These are phyloP conservation scores for Didymella pinodella DNA, from an alignment of 2,329 filamentous ascomycete species.

Conservation along the genomic window DNA sequence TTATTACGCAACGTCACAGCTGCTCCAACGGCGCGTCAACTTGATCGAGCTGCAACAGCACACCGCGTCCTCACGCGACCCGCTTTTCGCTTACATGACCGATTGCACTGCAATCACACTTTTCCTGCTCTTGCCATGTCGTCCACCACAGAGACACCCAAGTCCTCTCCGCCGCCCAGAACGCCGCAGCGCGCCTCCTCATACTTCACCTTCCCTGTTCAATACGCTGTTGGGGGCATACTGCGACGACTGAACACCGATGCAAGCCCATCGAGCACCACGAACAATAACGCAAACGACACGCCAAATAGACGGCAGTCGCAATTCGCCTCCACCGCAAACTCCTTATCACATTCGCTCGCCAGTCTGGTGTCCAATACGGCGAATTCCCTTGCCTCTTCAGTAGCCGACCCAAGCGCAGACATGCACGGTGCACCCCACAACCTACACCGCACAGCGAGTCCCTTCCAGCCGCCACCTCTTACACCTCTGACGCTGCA, in stretches of 20 bases:
- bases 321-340: constrained; percentile 34
- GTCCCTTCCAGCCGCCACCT: constrained; percentile 86
- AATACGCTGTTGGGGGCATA: constrained; percentile 58
- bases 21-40: constrained; percentile 22
- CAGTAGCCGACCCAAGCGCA: constrained; percentile 10
- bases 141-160: constrained; percentile 30
- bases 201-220: constrained; percentile 60
- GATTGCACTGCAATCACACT: constrained; percentile 14
- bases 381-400: constrained; percentile 36
- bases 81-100: constrained; percentile 33
- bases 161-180: constrained; percentile 24
- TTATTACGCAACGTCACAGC: constrained; percentile 38
- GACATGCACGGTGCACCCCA: constrained; percentile 68
- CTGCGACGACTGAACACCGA: constrained; percentile 58
- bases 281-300: constrained; percentile 15
- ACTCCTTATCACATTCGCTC: constrained; percentile 41
- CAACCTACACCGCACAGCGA: constrained; percentile 69
- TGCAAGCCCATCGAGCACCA: constrained; percentile 32
- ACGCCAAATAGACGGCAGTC: constrained; percentile 22
- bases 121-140: constrained; percentile 36
- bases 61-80: constrained; percentile 33
- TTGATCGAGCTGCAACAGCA: constrained; percentile 24
- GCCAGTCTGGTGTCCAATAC: constrained; percentile 49
- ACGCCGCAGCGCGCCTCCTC: constrained; percentile 45
- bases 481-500: constrained; percentile 79